phyloP scores from a whole-genome alignment of 2,329 filamentous ascomycete genomes.

The Colletotrichum shisoi region DNA sequence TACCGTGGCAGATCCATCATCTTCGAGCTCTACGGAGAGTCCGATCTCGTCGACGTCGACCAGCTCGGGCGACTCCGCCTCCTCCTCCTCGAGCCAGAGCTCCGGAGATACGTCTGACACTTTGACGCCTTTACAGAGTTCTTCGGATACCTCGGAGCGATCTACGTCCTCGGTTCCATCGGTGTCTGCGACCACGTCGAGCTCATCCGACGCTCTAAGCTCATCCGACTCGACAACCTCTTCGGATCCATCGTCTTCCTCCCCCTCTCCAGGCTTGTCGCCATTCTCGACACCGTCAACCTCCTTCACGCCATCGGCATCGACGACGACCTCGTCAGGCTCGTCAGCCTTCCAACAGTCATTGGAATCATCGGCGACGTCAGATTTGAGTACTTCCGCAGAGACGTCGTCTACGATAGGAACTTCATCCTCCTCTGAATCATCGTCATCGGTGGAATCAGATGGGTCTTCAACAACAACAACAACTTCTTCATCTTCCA shows the following conservation, averaged over 20 bases:
- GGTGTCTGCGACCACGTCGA: neutral
- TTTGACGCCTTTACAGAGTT: neutral
- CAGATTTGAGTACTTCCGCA: neutral
- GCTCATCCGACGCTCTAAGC: neutral
- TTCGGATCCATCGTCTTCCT: neutral
- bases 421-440: neutral
- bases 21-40: neutral
- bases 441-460: neutral
- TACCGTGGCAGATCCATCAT: neutral
- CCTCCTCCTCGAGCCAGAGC: neutral
- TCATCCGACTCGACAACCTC: neutral
- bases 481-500: too few species aligned
- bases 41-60: neutral
- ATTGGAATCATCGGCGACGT: neutral
- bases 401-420: neutral
- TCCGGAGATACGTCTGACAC: neutral
- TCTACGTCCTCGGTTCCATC: neutral
- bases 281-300: neutral
- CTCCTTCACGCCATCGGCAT: neutral
- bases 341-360: neutral
- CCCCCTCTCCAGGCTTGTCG: neutral
- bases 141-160: neutral
- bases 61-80: neutral
- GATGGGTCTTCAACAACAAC: neutral
- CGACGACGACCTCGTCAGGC: neutral